Percentiles rank a stretch among this genome's conserved stretches.
Conservation (phyloP, 1,139 yeast genomes). For the Yamadazyma blattariae region DNA sequence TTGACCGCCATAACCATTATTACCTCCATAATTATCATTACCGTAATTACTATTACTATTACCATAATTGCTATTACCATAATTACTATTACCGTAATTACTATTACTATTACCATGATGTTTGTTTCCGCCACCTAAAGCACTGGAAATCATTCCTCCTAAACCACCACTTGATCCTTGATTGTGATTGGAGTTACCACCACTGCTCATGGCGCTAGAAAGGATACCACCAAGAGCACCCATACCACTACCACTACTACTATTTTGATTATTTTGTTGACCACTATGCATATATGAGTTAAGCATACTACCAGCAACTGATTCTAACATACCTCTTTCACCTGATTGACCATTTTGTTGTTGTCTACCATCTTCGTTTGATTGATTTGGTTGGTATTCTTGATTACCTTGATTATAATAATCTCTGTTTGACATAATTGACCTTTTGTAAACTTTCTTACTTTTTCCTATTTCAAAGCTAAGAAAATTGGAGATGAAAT, state of each 20-base stretch:
- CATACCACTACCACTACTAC: conserved; percentile 22
- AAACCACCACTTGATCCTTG: conserved; percentile 9
- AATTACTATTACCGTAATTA: conserved; percentile 13
- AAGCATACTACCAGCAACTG: conserved; percentile 58
- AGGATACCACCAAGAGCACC: conserved; percentile 59
- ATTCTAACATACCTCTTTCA: conserved; percentile 56
- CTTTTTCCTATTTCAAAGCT: too few species aligned
- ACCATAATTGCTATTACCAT: conserved; percentile 15
- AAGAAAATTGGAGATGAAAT: background rate
- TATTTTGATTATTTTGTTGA: conserved; percentile 40
- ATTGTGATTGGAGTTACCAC: conserved; percentile 7
- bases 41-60: conserved; percentile 14
- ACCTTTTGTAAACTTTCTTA: too few species aligned
- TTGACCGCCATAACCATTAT: conserved; percentile 11
- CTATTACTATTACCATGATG: conserved; percentile 15
- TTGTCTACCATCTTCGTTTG: conserved; percentile 2
- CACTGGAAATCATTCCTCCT: conserved; percentile 12
- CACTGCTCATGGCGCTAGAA: conserved; percentile 48
- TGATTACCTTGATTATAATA: conserved; percentile 50
- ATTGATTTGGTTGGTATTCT: conserved; percentile 6
- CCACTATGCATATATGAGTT: conserved; percentile 52
- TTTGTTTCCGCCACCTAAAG: conserved; percentile 15
- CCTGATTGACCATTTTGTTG: conserved; percentile 17
- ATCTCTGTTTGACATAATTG: conserved; percentile 61
- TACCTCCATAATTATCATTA: conserved; percentile 11